phyloP scores from a whole-genome alignment of 371 early-diverging fungal species.

The Blakeslea trispora region DNA sequence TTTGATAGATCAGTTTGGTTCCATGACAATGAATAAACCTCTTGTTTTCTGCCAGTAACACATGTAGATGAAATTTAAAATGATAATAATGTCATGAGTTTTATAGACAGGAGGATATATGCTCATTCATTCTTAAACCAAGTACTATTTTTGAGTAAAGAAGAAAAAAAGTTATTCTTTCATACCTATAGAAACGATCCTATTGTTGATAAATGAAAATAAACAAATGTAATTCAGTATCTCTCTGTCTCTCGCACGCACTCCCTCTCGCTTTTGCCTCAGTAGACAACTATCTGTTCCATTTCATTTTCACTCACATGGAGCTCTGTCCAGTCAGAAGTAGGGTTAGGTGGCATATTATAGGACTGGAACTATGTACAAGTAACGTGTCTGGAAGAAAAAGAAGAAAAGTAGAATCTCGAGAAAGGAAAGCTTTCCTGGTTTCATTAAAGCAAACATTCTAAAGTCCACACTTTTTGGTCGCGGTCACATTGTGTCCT shows the following conservation, averaged over 20 bases:
- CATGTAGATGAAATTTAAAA: not conserved
- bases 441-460: too few species aligned
- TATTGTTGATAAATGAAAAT: constrained; percentile 10
- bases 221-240: not conserved
- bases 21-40: constrained; percentile 88
- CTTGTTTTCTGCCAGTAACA: constrained; percentile 60
- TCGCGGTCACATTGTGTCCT: too few species aligned
- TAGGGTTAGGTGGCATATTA: constrained; percentile 55
- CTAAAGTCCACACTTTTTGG: too few species aligned
- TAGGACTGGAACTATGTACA: not conserved
- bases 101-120: not conserved
- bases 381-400: too few species aligned
- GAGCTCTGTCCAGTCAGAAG: constrained; percentile 55
- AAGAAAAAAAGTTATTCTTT: not conserved
- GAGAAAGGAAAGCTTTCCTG: too few species aligned
- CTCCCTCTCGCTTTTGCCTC: not conserved
- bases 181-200: constrained; percentile 56
- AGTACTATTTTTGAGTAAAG: not conserved
- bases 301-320: constrained; percentile 30
- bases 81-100: not conserved
- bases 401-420: too few species aligned
- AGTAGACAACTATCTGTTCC: not conserved
- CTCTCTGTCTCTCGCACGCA: too few species aligned
- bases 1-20: constrained; percentile 81
- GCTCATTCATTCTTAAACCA: not conserved